Percentiles rank a stretch among this genome's conserved stretches.
Evolutionary conservation across 768 basidiomycete species (phyloP).

Genomic region (Rubroboletus satanas): DNA sequence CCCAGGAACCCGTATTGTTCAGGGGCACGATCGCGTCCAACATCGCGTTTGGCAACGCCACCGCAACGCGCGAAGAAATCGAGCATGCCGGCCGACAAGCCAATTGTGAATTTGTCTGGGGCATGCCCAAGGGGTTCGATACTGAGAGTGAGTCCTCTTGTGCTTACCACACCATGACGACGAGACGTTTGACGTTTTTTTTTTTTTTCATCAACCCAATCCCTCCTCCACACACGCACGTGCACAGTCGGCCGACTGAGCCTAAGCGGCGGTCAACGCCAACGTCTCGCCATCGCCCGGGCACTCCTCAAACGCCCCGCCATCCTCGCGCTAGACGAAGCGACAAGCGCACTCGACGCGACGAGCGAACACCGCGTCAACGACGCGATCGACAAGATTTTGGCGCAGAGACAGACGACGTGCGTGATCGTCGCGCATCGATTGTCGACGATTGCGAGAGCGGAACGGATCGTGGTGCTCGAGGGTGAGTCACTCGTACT

Average conservation of each 20-base stretch:
- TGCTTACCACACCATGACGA: background rate
- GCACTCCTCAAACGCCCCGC: slow-evolving; percentile 87
- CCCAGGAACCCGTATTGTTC: slow-evolving; percentile 76
- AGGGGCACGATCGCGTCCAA: slow-evolving; percentile 93
- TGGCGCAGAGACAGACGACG: slow-evolving; percentile 74
- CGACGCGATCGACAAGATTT: slow-evolving; percentile 85
- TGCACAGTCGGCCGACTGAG: slow-evolving; percentile 26
- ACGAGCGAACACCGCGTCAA: slow-evolving; percentile 82
- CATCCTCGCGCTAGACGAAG: slow-evolving; percentile 87
- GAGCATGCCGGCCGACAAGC: slow-evolving; percentile 86
- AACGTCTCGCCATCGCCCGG: slow-evolving; percentile 78
- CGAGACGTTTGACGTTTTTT: background rate
- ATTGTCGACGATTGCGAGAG: slow-evolving; percentile 84
- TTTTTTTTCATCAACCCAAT: background rate
- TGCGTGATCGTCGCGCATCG: slow-evolving; percentile 89
- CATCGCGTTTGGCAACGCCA: slow-evolving; percentile 80
- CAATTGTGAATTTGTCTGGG: slow-evolving; percentile 95
- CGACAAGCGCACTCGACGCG: slow-evolving; percentile 84
- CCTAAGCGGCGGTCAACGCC: slow-evolving; percentile 66
- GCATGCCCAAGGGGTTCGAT: slow-evolving; percentile 91
- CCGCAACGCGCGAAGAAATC: slow-evolving; percentile 76
- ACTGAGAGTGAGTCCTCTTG: slow-evolving; percentile 64
- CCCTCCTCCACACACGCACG: background rate
- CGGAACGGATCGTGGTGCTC: slow-evolving; percentile 85
- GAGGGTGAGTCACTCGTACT: slow-evolving; percentile 50